Evolutionary conservation across 306 rosid genomes (phyloP), one percentile per base, ranked within the genome.

Genomic region (Quercus mongolica): DNA sequence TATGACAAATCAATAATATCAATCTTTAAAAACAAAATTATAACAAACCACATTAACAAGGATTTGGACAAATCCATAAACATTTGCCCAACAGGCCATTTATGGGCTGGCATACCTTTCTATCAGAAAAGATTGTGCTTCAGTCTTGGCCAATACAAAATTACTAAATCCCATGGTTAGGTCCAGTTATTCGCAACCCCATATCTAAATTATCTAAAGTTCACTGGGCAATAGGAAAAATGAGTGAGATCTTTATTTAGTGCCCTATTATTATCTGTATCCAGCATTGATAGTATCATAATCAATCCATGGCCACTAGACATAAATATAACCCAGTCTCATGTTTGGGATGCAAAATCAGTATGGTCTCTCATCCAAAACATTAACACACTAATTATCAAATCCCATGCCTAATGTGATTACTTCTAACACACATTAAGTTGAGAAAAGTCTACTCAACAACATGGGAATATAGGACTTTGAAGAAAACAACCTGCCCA

Each of bases 401-500:
- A 30, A 59, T 41, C 55, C 31, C 74, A 56, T 56, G 72, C 31
- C 44, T 28, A 23, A 69, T 1, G 56, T 38, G n/a, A 49, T 78
- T 65, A 13, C 54, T 26, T 33, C 65, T 55, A 76, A 68, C 65
- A 67, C 52, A 65, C 33, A 49, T 58, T 41, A 67, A 56, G 52
- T 62, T 78, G 71, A 76, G 26, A 69, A 72, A 74, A 54, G 71
- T 69, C 69, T 20, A 62, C 69, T 19, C 10, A 38, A 83, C 69
- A 58, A 38, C 71, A 83, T 20, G n/a, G 26, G 74, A 56, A 78
- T 44, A 64, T 28, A 15, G 72, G 52, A 68, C 52, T 33, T 18
- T 3, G 31, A 76, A 70, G 57, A 46, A 73, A 74, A 76, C 56
- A 74, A 96, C 99, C 99, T 96, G 99, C 67, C 81, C 92, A 56